Conservation (phyloP, 805 yeast genomes). For the Nakazawaea ambrosiae region DNA sequence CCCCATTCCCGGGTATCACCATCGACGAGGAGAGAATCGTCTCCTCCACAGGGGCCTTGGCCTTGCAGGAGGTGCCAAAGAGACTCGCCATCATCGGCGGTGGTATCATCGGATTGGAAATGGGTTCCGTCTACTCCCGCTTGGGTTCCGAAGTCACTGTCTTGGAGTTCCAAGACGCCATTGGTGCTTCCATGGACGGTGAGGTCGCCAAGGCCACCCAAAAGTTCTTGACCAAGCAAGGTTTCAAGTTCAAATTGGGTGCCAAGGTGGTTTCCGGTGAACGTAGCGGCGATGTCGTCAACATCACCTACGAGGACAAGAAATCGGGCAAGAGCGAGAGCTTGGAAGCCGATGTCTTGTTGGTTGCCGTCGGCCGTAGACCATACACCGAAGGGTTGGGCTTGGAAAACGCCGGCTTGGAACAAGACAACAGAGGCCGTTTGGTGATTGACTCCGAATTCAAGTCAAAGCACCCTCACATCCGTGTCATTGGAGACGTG, state of each 20-base stretch:
- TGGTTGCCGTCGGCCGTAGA: slow-evolving; percentile 98
- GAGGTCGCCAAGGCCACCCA: slow-evolving; percentile 90
- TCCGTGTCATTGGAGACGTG: slow-evolving; percentile 96
- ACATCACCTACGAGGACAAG: slow-evolving; percentile 81
- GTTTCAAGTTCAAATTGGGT: slow-evolving; percentile 84
- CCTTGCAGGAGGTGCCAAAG: slow-evolving; percentile 87
- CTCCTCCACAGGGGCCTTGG: slow-evolving; percentile 86
- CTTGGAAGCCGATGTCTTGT: slow-evolving; percentile 83
- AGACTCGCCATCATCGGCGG: slow-evolving; percentile 92
- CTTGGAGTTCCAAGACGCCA: slow-evolving; percentile 80
- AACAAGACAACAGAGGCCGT: slow-evolving; percentile 87
- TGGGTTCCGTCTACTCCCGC: slow-evolving; percentile 97
- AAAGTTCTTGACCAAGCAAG: slow-evolving; percentile 90
- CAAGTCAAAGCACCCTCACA: slow-evolving; percentile 87
- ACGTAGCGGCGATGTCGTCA: slow-evolving; percentile 83
- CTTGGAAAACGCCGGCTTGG: slow-evolving; percentile 84
- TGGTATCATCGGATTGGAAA: slow-evolving; percentile 98
- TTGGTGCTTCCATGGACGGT: slow-evolving; percentile 98
- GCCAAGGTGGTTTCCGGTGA: slow-evolving; percentile 87
- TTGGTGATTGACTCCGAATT: slow-evolving; percentile 90
- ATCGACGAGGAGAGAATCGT: slow-evolving; percentile 97
- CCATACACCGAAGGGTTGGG: slow-evolving; percentile 89
- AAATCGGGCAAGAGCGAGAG: slow-evolving; percentile 77
- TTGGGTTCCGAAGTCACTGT: slow-evolving; percentile 94
- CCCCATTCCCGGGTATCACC: slow-evolving; percentile 97